A percentile compares a stretch with the other conserved stretches of the same genome.
Conservation (phyloP, 2,329 filamentous ascomycete genomes). For the Sclerotinia borealis region DNA sequence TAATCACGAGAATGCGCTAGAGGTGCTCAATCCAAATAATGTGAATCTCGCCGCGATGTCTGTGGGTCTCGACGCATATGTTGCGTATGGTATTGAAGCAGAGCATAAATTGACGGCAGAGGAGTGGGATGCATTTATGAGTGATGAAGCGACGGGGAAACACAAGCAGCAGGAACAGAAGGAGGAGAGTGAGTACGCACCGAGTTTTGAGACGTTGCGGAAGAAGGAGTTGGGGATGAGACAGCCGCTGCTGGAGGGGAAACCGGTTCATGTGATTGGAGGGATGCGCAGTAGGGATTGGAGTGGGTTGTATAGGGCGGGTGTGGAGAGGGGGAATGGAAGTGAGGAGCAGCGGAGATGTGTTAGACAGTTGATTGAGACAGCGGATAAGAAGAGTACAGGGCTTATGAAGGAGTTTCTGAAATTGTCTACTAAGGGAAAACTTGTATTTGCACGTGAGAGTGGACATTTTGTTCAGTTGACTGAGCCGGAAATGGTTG, state of each 20-base stretch:
- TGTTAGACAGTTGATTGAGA: slow-evolving; percentile 28
- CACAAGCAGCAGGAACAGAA: not conserved
- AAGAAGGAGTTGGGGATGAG: slow-evolving; percentile 27
- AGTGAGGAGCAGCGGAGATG: slow-evolving; percentile 30
- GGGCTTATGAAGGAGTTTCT: slow-evolving; percentile 29
- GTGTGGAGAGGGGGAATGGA: slow-evolving; percentile 32
- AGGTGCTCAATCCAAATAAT: slow-evolving; percentile 16
- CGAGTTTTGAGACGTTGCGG: slow-evolving; percentile 29
- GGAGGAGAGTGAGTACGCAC: slow-evolving; percentile 12
- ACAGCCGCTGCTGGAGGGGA: slow-evolving; percentile 26
- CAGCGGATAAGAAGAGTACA: slow-evolving; percentile 28
- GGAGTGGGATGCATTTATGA: slow-evolving; percentile 16
- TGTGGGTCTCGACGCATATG: slow-evolving; percentile 4
- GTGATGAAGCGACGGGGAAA: slow-evolving; percentile 19
- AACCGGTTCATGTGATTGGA: slow-evolving; percentile 18
- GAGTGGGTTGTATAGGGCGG: slow-evolving; percentile 29
- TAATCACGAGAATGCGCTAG: slow-evolving; percentile 19
- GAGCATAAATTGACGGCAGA: slow-evolving; percentile 16
- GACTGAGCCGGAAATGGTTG: slow-evolving; percentile 34
- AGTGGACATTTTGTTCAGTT: slow-evolving; percentile 36
- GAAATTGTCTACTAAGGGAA: slow-evolving; percentile 29
- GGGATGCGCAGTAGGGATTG: not conserved
- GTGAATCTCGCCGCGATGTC: slow-evolving; percentile 6
- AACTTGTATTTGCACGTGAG: slow-evolving; percentile 29
- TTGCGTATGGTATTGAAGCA: not conserved